A percentile compares a stretch with the other conserved stretches of the same genome.
These are phyloP conservation scores for Glarea lozoyensis DNA, from an alignment of 495 filamentous ascomycete genomes.

Conservation along the genomic window DNA sequence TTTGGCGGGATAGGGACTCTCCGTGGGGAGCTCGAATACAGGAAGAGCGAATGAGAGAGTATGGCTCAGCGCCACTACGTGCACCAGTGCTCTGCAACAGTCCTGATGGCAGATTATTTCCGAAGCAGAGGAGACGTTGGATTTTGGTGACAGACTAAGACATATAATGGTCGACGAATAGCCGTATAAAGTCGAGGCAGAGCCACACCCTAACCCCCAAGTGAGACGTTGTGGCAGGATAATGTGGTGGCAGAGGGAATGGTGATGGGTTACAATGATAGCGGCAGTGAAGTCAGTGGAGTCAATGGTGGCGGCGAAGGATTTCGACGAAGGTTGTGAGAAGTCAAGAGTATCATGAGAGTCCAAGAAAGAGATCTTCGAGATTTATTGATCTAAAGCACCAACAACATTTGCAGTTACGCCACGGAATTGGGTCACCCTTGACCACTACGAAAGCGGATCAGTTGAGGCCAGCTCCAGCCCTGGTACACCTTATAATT, in stretches of 20 bases:
- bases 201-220: slow-evolving; percentile 12
- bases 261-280: too few species aligned
- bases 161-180: slow-evolving; percentile 15
- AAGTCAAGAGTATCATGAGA: slow-evolving; percentile 16
- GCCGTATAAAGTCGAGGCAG: neutral
- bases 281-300: too few species aligned
- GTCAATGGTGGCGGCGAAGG: too few species aligned
- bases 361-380: slow-evolving; percentile 8
- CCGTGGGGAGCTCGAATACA: slow-evolving; percentile 11
- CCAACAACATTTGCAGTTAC: slow-evolving; percentile 15
- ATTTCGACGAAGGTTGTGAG: slow-evolving; percentile 14
- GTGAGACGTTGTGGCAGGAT: slow-evolving; percentile 17
- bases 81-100: slow-evolving; percentile 8
- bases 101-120: slow-evolving; percentile 3
- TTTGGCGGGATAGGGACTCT: slow-evolving; percentile 12
- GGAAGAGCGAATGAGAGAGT: slow-evolving; percentile 17
- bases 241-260: slow-evolving; percentile 6
- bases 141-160: slow-evolving; percentile 3
- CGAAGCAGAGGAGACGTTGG: slow-evolving; percentile 10
- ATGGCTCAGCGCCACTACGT: slow-evolving; percentile 19
- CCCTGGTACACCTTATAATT: slow-evolving; percentile 16
- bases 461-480: slow-evolving; percentile 17
- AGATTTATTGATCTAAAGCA: slow-evolving; percentile 4
- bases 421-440: slow-evolving; percentile 15
- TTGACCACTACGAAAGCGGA: slow-evolving; percentile 8